phyloP scores from a whole-genome alignment of 768 basidiomycete species.

The Gloeostereum incarnatum region DNA sequence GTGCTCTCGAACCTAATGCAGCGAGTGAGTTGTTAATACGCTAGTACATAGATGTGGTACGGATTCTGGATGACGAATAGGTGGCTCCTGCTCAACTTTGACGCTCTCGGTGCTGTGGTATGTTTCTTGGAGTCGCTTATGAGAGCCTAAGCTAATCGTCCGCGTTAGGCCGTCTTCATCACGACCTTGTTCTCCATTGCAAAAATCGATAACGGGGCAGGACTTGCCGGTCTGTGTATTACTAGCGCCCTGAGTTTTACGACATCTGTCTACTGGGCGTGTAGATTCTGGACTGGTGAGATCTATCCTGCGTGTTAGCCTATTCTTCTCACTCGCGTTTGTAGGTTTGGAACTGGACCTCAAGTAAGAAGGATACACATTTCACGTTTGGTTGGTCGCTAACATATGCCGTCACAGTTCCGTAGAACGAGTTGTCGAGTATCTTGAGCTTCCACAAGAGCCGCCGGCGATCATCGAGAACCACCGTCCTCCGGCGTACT shows the following conservation, averaged over 20 bases:
- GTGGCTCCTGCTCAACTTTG: conserved; percentile 81
- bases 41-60: conserved; percentile 60
- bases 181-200: conserved; percentile 74
- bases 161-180: conserved; percentile 54
- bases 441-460: conserved; percentile 84
- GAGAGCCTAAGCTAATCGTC: background rate
- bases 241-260: conserved; percentile 56
- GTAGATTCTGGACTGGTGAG: conserved; percentile 38
- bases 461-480: conserved; percentile 69
- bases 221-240: conserved; percentile 65
- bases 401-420: conserved; percentile 34
- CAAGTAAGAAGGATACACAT: conserved; percentile 37
- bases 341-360: conserved; percentile 63
- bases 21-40: too few relatives aligned
- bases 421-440: conserved; percentile 88
- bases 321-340: conserved; percentile 16
- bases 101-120: conserved; percentile 50
- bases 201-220: conserved; percentile 41
- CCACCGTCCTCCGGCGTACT: conserved; percentile 79
- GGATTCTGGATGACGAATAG: conserved; percentile 86
- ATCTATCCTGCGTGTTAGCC: background rate
- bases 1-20: too few relatives aligned
- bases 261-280: conserved; percentile 40
- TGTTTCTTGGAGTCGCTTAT: background rate
- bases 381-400: conserved; percentile 5